Evolutionary conservation across 192 early-diverging fungal genomes (phyloP).

Genomic region (Coemansia sp.): DNA sequence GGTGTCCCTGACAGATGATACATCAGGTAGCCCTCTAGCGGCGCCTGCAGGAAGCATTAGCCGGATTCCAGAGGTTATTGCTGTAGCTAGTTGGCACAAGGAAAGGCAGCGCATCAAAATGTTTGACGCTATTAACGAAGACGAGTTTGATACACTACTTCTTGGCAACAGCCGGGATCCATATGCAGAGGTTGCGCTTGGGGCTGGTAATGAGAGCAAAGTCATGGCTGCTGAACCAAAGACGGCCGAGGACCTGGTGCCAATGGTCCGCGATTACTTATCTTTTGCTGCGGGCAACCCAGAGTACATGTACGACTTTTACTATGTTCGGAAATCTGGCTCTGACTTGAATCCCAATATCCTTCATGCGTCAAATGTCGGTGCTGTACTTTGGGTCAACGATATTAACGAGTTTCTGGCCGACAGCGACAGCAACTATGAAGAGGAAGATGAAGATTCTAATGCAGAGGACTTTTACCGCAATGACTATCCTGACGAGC

Average conservation of each 20-base stretch:
- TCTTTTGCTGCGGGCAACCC: constrained; percentile 30
- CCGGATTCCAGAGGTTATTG: constrained; percentile 30
- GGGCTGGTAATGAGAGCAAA: constrained; percentile 9
- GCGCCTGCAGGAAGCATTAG: neutral
- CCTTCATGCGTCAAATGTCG: constrained; percentile 8
- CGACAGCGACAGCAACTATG: constrained; percentile 31
- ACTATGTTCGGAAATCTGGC: constrained; percentile 57
- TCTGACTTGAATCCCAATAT: constrained; percentile 3
- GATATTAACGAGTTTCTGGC: constrained; percentile 48
- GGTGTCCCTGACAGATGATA: constrained; percentile 8
- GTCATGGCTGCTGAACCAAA: constrained; percentile 10
- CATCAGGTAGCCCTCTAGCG: neutral
- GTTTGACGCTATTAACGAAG: constrained; percentile 67
- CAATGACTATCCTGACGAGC: constrained; percentile 78
- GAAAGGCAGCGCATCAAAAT: constrained; percentile 56
- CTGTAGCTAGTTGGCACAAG: constrained; percentile 37
- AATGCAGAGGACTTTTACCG: constrained; percentile 78
- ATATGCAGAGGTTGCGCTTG: constrained; percentile 17
- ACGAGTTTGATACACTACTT: constrained; percentile 21
- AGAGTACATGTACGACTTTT: constrained; percentile 78
- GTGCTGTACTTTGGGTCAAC: constrained; percentile 54
- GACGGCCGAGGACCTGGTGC: constrained; percentile 63
- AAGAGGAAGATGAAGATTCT: constrained; percentile 60
- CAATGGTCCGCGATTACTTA: constrained; percentile 68
- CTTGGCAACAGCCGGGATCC: constrained; percentile 2